Evolutionary conservation across 2,329 filamentous ascomycete genomes (phyloP), one percentile per base, ranked within the genome.

Genomic region (Colletotrichum tanaceti): DNA sequence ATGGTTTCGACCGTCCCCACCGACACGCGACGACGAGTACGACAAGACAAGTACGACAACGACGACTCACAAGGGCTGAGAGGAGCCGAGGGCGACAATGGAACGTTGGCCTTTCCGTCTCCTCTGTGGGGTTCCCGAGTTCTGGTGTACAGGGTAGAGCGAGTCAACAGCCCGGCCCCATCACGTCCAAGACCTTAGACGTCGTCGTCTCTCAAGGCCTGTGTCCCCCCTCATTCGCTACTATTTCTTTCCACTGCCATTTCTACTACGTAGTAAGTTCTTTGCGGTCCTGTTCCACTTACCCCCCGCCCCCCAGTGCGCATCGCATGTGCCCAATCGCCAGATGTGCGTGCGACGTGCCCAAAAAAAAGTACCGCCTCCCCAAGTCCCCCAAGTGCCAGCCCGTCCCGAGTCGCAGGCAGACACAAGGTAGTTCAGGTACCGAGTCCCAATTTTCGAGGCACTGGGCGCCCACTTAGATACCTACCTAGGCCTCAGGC

Each of bases 101-200:
- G 47, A 47, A 35, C 24, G 52, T 43, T 58, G 43, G 22, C 52
- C 44, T 57, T 20, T 38, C 20, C 38, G 28, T 13, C 59, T 39
- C 18, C 59, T 39, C 3, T 44, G 59, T 47, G 64, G 59, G 39
- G 39, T 46, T 20, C 38, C 44, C 44, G 47, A 50, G 61, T 49
- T 65, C 65, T 68, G n/a, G n/a, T n/a, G n/a, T n/a, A n/a, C n/a
- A n/a, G n/a, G n/a, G n/a, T n/a, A 55, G 65, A 68, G 65, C 65
- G 65, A 68, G 65, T 68, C 65, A 68, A 68, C 55, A 60, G 62
- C 62, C 65, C 43, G 44, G 65, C 55, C 60, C 61, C 41, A 49
- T 53, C 32, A 3, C 35, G 52, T 50, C 58, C 39, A 41, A 47
- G 41, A n/a, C n/a, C n/a, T n/a, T n/a, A n/a, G n/a, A n/a, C n/a